Evolutionary conservation across 106 monocot species (phyloP).

Genomic region (Apostasia ramifera): DNA sequence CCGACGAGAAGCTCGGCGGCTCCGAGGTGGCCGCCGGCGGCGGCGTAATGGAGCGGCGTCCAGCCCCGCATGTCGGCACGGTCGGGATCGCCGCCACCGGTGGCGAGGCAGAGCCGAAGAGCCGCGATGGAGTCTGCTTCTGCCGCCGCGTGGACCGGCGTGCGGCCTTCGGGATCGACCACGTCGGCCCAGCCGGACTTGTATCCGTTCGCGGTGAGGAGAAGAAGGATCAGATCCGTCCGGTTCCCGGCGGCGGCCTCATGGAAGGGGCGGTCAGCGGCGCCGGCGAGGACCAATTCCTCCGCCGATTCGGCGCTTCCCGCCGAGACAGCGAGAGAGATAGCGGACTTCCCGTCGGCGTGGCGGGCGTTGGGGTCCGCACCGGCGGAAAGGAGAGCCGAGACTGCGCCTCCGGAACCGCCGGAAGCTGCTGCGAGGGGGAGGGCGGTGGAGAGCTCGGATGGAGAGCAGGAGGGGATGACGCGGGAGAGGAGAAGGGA

Average conservation of each 20-base stretch:
- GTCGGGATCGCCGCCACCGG: slow-evolving; percentile 20
- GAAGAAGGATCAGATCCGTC: slow-evolving; percentile 13
- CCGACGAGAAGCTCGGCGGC: slow-evolving; percentile 10
- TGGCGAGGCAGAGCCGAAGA: slow-evolving; percentile 12
- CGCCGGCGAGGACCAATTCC: slow-evolving; percentile 15
- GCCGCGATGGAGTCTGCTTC: slow-evolving; percentile 15
- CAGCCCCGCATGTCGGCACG: slow-evolving; percentile 22
- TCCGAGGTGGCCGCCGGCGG: slow-evolving; percentile 4
- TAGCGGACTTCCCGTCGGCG: slow-evolving; percentile 8
- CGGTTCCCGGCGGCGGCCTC: slow-evolving; percentile 20
- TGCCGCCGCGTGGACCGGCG: slow-evolving; percentile 29
- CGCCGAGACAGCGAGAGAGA: slow-evolving; percentile 26
- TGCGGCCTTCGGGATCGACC: slow-evolving; percentile 14
- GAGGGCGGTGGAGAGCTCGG: slow-evolving; percentile 14
- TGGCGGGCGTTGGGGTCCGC: slow-evolving; percentile 14
- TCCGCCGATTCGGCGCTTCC: slow-evolving; percentile 13
- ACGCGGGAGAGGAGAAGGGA: neutral
- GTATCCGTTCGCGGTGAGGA: neutral
- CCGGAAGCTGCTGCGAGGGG: slow-evolving; percentile 6
- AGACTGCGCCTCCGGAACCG: slow-evolving; percentile 1
- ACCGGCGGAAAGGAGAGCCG: slow-evolving; percentile 23
- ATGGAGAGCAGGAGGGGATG: slow-evolving; percentile 6
- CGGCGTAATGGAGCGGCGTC: slow-evolving; percentile 39
- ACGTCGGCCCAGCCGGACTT: slow-evolving; percentile 3
- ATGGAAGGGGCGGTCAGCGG: slow-evolving; percentile 19